Evolutionary conservation across 2,329 filamentous ascomycete genomes (phyloP).

Genomic region (Orbilia oligospora): DNA sequence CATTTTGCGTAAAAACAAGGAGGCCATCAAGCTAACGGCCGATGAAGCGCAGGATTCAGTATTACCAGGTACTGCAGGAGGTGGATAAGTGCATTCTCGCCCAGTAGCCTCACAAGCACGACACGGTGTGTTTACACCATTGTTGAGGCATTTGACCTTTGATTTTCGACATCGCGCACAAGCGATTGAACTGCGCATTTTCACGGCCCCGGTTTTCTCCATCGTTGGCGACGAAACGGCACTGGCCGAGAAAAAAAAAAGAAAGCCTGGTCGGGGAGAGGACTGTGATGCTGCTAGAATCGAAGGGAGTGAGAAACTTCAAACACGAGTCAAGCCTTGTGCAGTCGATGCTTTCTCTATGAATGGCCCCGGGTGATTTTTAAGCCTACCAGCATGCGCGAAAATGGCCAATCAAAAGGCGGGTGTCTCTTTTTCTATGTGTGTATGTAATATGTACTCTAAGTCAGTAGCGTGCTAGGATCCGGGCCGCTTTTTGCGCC

Average conservation of each 20-base stretch:
- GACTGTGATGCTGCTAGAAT: background rate
- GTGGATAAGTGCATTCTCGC: conserved; percentile 80
- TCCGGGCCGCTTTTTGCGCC: conserved; percentile 37
- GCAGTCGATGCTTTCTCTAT: conserved; percentile 31
- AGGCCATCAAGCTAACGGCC: conserved; percentile 6
- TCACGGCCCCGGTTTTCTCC: conserved; percentile 60
- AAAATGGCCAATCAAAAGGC: conserved; percentile 45
- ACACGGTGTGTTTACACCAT: conserved; percentile 79
- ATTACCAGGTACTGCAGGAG: conserved; percentile 67
- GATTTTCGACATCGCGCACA: conserved; percentile 67
- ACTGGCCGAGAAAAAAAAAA: background rate
- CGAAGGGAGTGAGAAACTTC: conserved; percentile 12
- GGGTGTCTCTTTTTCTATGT: conserved; percentile 2
- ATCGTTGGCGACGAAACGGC: conserved; percentile 36
- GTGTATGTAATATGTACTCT: conserved; percentile 39
- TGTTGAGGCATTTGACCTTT: conserved; percentile 90
- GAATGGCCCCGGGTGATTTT: conserved; percentile 38
- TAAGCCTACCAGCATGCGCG: conserved; percentile 51
- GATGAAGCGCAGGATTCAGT: conserved; percentile 14
- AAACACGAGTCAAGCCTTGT: conserved; percentile 27
- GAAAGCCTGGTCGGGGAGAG: conserved; percentile 2
- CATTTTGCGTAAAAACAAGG: conserved; percentile 34
- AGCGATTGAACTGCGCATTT: conserved; percentile 64
- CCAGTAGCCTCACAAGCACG: conserved; percentile 80
- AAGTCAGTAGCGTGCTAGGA: conserved; percentile 17